A percentile compares a stretch with the other conserved stretches of the same genome.
Conservation (phyloP, 768 basidiomycete genomes). For the Clathrus columnatus region DNA sequence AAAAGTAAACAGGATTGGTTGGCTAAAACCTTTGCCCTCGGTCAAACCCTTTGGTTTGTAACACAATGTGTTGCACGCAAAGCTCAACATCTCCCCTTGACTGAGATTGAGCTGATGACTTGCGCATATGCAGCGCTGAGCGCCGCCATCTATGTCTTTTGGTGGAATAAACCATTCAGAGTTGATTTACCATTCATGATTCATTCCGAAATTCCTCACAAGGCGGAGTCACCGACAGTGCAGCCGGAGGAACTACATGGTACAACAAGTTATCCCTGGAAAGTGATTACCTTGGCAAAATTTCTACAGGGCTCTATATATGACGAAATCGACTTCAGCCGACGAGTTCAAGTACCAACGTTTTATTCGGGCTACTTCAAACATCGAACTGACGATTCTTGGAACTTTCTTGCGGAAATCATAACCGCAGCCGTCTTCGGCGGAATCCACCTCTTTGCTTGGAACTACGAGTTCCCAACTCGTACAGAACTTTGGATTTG, state of each 20-base stretch:
- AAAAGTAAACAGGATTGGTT: too few relatives aligned
- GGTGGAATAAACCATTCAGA: neutral
- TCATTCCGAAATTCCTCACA: neutral
- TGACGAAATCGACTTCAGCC: neutral
- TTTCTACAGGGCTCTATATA: neutral
- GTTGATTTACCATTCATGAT: constrained; percentile 14
- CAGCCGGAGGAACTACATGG: neutral
- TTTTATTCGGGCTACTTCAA: neutral
- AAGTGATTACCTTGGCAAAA: neutral
- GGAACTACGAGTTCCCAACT: constrained; percentile 20
- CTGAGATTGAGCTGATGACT: neutral
- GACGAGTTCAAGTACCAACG: neutral
- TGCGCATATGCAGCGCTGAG: neutral
- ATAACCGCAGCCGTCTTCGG: too few relatives aligned
- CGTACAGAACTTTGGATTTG: constrained; percentile 18
- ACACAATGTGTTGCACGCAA: neutral
- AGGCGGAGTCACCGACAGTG: neutral
- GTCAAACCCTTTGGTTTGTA: too few relatives aligned
- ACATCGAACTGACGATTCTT: constrained; percentile 18
- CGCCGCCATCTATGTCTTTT: neutral
- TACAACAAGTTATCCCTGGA: neutral
- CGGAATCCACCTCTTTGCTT: too few relatives aligned
- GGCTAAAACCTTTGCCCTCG: too few relatives aligned
- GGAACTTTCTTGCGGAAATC: constrained; percentile 21
- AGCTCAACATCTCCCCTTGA: constrained; percentile 6